Percentiles rank a stretch among this genome's conserved stretches.
Conservation (phyloP, 2,329 filamentous ascomycete species). For the Fusarium sp. region DNA sequence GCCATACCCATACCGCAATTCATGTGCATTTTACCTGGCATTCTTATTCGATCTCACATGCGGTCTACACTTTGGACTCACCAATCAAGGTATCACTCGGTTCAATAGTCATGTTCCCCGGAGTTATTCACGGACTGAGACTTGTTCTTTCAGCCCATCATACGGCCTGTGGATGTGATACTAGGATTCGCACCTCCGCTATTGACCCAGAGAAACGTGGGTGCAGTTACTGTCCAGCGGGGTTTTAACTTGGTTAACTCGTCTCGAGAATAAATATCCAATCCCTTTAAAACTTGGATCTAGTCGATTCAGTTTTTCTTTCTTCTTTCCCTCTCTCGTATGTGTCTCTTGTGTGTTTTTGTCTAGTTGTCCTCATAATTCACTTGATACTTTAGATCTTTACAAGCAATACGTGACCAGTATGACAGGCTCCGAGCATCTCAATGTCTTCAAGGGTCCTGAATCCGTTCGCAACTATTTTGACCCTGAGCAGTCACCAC, state of each 20-base stretch:
- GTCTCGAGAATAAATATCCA: conserved; percentile 6
- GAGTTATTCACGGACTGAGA: conserved; percentile 3
- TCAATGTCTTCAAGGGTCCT: conserved; percentile 67
- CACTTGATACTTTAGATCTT: conserved; percentile 2
- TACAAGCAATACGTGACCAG: conserved; percentile 23
- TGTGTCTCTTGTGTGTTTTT: background rate
- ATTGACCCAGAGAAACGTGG: conserved; percentile 34
- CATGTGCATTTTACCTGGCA: background rate
- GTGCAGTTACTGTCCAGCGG: conserved; percentile 9
- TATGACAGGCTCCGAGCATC: conserved; percentile 44
- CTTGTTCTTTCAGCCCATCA: background rate
- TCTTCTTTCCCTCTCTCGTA: background rate
- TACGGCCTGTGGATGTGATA: conserved; percentile 22
- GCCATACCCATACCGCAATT: conserved; percentile 25
- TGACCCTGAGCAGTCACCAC: conserved; percentile 66
- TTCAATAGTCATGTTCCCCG: conserved; percentile 14
- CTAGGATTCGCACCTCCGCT: conserved; percentile 22
- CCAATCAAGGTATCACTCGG: conserved; percentile 26
- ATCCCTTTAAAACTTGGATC: conserved; percentile 21
- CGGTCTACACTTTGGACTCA: conserved; percentile 18
- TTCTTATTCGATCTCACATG: conserved; percentile 21
- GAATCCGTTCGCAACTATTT: conserved; percentile 68
- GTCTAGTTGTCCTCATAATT: background rate
- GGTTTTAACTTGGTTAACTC: conserved; percentile 15
- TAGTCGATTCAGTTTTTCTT: conserved; percentile 1